phyloP scores from a whole-genome alignment of 2,329 filamentous ascomycete genomes.

The Aspergillus latus region DNA sequence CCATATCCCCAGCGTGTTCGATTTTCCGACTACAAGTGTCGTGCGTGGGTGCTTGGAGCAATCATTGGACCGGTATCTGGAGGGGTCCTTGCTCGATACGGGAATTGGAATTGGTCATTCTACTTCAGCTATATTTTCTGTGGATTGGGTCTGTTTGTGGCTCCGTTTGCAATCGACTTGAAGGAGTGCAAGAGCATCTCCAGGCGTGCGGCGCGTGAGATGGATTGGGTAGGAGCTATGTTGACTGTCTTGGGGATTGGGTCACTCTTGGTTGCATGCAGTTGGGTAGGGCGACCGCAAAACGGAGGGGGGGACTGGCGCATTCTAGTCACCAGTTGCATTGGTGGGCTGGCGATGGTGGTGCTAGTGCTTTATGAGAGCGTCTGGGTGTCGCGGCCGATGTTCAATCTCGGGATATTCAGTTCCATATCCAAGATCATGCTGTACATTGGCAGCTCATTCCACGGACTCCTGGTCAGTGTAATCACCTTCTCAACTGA shows the following conservation, averaged over 20 bases:
- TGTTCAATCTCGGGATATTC: constrained; percentile 42
- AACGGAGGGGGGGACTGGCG: constrained; percentile 42
- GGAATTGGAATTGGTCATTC: constrained; percentile 29
- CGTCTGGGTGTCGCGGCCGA: constrained; percentile 33
- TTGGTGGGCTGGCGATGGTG: constrained; percentile 35
- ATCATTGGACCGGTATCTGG: constrained; percentile 30
- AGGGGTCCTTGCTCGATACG: constrained; percentile 28
- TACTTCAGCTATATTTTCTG: constrained; percentile 37
- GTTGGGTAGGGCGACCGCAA: constrained; percentile 42
- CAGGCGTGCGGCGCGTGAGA: constrained; percentile 24
- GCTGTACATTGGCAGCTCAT: constrained; percentile 43
- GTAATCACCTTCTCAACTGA: background rate
- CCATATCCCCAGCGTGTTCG: constrained; percentile 33
- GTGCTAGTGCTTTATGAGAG: constrained; percentile 39
- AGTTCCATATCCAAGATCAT: constrained; percentile 35
- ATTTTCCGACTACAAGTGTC: constrained; percentile 34
- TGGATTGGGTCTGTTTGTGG: constrained; percentile 27
- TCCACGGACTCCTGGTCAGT: constrained; percentile 47
- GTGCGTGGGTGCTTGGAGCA: constrained; percentile 34
- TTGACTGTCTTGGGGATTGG: constrained; percentile 42
- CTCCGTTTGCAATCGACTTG: constrained; percentile 34
- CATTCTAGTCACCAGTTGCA: constrained; percentile 41
- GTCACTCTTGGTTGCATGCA: constrained; percentile 43
- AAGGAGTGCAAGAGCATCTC: constrained; percentile 25
- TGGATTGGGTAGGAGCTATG: constrained; percentile 46